phyloP scores from a whole-genome alignment of 2,329 filamentous ascomycete genomes.

The Penicillium crustosum region DNA sequence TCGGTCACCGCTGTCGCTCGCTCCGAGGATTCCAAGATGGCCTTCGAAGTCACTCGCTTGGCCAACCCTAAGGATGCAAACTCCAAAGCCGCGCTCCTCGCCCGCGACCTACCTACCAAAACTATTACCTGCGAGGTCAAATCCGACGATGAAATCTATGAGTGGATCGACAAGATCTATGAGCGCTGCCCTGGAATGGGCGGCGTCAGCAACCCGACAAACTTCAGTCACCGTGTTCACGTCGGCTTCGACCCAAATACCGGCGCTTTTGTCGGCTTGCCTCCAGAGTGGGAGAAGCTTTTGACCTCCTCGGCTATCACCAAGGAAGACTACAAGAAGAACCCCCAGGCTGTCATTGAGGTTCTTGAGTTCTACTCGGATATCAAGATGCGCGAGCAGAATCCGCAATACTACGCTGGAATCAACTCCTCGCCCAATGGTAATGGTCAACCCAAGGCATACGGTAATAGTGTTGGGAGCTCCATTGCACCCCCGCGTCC shows the following conservation, averaged over 20 bases:
- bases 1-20: conserved; percentile 88
- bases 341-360: conserved; percentile 75
- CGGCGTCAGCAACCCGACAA: conserved; percentile 96
- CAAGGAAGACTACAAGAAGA: conserved; percentile 97
- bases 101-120: conserved; percentile 76
- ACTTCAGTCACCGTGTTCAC: conserved; percentile 95
- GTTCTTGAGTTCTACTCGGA: conserved; percentile 69
- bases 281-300: conserved; percentile 94
- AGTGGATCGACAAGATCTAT: conserved; percentile 98
- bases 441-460: conserved; percentile 46
- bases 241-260: conserved; percentile 96
- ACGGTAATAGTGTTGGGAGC: conserved; percentile 51
- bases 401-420: conserved; percentile 60
- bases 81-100: conserved; percentile 67
- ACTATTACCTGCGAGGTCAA: conserved; percentile 92
- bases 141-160: conserved; percentile 93
- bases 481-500: conserved; percentile 70
- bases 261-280: conserved; percentile 90
- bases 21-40: conserved; percentile 85
- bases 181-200: conserved; percentile 96
- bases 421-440: conserved; percentile 61
- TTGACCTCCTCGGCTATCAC: conserved; percentile 95
- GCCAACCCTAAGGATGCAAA: conserved; percentile 60
- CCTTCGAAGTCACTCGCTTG: conserved; percentile 86
- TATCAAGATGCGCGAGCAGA: conserved; percentile 64